Evolutionary conservation across 164 flowering plant genomes (phyloP).

Genomic region (Pachysandra terminalis): DNA sequence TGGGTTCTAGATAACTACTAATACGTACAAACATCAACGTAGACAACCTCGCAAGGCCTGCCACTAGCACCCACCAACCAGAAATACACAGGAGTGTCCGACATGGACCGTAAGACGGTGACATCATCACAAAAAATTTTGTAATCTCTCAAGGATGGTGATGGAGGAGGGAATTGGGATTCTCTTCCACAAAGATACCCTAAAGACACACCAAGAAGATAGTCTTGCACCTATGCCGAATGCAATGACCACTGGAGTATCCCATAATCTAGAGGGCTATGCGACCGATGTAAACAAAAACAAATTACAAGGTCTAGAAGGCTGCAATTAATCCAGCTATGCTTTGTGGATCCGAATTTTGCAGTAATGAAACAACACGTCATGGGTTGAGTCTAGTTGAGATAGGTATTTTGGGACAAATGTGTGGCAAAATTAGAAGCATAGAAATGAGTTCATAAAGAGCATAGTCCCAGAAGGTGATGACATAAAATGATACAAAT

Average conservation of each 20-base stretch:
- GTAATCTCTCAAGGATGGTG: not conserved
- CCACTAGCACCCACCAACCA: not conserved
- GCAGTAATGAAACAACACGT: too few species aligned
- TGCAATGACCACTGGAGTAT: not conserved
- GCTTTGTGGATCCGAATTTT: not conserved
- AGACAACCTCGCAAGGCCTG: not conserved
- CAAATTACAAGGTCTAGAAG: not conserved
- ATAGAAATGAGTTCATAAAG: too few species aligned
- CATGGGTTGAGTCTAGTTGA: too few species aligned
- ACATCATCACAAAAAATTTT: not conserved
- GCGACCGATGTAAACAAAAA: not conserved
- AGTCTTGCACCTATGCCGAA: not conserved
- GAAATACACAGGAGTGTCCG: not conserved
- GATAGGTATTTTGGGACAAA: too few species aligned
- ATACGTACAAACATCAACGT: not conserved
- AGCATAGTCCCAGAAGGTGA: too few species aligned
- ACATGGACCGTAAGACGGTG: not conserved
- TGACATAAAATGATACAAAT: too few species aligned
- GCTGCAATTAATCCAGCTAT: not conserved
- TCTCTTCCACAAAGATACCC: not conserved
- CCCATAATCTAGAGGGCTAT: not conserved
- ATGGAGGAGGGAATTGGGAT: too few species aligned
- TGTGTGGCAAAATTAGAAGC: too few species aligned
- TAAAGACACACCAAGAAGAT: not conserved
- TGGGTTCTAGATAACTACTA: not conserved